A percentile compares a stretch with the other conserved stretches of the same genome.
These are phyloP conservation scores for Nepenthes alata DNA, from an alignment of 179 eudicot species.

Conservation along the genomic window DNA sequence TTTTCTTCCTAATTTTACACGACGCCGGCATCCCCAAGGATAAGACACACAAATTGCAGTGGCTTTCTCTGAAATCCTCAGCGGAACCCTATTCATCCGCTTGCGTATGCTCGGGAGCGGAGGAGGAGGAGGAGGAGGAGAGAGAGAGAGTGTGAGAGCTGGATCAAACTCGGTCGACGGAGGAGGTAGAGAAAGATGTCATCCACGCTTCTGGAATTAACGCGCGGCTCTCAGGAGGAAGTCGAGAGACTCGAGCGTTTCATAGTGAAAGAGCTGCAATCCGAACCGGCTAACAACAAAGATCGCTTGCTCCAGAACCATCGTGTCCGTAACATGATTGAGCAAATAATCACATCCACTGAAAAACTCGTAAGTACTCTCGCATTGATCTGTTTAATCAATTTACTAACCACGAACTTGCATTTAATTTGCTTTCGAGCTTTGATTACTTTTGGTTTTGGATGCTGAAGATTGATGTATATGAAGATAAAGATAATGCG, in stretches of 20 bases:
- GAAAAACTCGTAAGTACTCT: constrained; percentile 49
- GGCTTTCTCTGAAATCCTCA: too few species aligned
- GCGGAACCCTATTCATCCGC: too few species aligned
- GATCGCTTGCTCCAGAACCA: constrained; percentile 82
- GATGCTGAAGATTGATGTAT: constrained; percentile 53
- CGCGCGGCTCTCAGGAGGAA: constrained; percentile 86
- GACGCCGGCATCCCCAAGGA: too few species aligned
- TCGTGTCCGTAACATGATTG: constrained; percentile 80
- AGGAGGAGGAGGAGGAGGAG: too few species aligned
- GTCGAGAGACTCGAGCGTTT: constrained; percentile 82
- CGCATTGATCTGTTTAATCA: too few species aligned
- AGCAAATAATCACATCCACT: constrained; percentile 53
- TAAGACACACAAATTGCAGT: too few species aligned
- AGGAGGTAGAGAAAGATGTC: constrained; percentile 40
- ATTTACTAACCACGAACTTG: not conserved
- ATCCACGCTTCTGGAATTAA: constrained; percentile 91
- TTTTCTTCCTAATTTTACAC: too few species aligned
- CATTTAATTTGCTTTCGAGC: not conserved
- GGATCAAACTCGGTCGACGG: not conserved
- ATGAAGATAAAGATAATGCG: constrained; percentile 74
- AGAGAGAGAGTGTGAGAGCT: too few species aligned
- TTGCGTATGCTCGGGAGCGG: too few species aligned
- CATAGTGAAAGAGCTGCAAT: constrained; percentile 65
- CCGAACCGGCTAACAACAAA: constrained; percentile 52
- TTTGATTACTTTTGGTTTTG: not conserved